phyloP scores from a whole-genome alignment of 1,284 basidiomycete species.

The Pterulicium gracile region DNA sequence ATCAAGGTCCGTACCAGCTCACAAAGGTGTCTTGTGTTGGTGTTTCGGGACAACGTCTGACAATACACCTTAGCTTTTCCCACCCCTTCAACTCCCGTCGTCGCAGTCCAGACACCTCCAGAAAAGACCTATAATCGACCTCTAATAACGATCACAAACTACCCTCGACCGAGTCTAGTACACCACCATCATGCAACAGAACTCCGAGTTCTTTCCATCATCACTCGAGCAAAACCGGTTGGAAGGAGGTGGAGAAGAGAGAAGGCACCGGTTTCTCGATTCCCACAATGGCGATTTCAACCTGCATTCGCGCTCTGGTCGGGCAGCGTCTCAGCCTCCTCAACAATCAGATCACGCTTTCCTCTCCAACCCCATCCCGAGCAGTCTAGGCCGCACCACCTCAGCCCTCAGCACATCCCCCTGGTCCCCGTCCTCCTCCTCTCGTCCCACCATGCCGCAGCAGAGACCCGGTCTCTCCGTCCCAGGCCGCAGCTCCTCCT shows the following conservation, averaged over 20 bases:
- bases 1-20: too few species aligned
- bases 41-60: too few species aligned
- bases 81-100: too few species aligned
- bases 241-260: not conserved
- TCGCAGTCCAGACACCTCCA: too few species aligned
- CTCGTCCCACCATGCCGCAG: not conserved
- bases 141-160: too few species aligned
- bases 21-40: too few species aligned
- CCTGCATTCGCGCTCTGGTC: not conserved
- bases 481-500: slow-evolving; percentile 55
- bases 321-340: not conserved
- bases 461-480: slow-evolving; percentile 20
- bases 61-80: too few species aligned
- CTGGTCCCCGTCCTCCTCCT: slow-evolving; percentile 20
- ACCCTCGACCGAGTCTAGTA: too few species aligned
- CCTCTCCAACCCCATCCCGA: slow-evolving; percentile 11
- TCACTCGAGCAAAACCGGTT: not conserved
- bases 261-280: not conserved
- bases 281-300: not conserved
- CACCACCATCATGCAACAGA: not conserved
- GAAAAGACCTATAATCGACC: too few species aligned
- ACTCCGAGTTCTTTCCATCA: not conserved
- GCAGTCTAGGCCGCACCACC: slow-evolving; percentile 24
- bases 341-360: slow-evolving; percentile 4
- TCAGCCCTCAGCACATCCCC: slow-evolving; percentile 22